Conservation (phyloP, 2,329 filamentous ascomycete species). For the Diaporthe vexans region DNA sequence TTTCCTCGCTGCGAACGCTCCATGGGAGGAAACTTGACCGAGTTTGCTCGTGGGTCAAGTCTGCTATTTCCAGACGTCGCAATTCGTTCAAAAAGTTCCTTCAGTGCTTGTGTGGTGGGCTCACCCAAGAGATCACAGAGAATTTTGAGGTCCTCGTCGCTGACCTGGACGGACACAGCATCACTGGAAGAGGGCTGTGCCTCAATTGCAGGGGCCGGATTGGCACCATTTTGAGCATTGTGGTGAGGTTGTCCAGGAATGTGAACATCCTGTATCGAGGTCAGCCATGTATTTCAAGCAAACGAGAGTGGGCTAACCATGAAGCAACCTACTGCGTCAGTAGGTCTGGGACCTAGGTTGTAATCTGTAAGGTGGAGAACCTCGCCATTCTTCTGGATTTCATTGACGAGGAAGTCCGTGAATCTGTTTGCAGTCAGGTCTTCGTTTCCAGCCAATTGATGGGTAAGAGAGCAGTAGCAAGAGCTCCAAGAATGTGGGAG, state of each 20-base stretch:
- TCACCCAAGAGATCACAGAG: conserved; percentile 57
- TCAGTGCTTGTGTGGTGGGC: conserved; percentile 56
- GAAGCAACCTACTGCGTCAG: conserved; percentile 34
- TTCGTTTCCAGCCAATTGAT: neutral
- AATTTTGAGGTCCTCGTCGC: conserved; percentile 51
- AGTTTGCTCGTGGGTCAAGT: conserved; percentile 48
- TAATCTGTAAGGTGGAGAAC: conserved; percentile 77
- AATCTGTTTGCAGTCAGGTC: conserved; percentile 66
- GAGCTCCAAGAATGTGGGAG: neutral
- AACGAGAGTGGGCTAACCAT: conserved; percentile 9
- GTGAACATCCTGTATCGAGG: conserved; percentile 10
- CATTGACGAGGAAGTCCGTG: conserved; percentile 93
- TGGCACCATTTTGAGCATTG: conserved; percentile 45
- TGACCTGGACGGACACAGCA: conserved; percentile 43
- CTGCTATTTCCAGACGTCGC: conserved; percentile 46
- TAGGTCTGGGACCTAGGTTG: conserved; percentile 35
- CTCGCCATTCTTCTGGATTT: conserved; percentile 81
- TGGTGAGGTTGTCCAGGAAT: conserved; percentile 30
- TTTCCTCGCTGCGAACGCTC: conserved; percentile 61
- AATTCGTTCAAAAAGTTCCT: conserved; percentile 57
- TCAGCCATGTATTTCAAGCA: neutral
- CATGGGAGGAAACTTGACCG: conserved; percentile 56
- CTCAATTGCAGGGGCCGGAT: conserved; percentile 45
- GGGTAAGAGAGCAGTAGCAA: neutral
- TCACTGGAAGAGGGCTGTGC: conserved; percentile 14